A percentile compares a stretch with the other conserved stretches of the same genome.
phyloP scores from a whole-genome alignment of 2,329 filamentous ascomycete genomes.

The Trichoderma harzianum region DNA sequence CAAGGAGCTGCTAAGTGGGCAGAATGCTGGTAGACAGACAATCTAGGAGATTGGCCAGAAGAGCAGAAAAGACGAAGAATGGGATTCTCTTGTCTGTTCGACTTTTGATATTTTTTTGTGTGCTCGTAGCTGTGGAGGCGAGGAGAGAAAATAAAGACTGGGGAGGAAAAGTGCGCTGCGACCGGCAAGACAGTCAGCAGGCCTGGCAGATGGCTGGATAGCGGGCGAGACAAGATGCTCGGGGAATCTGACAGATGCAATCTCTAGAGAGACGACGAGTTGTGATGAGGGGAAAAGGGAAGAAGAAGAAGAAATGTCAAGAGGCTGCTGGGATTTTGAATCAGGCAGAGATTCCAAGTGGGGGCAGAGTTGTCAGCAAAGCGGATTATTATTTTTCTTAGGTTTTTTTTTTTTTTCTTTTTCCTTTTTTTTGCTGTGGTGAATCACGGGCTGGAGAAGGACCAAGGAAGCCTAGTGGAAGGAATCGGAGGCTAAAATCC shows the following conservation, averaged over 20 bases:
- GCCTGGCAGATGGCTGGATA: constrained; percentile 5
- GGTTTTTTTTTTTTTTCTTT: not conserved
- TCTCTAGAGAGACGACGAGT: constrained; percentile 14
- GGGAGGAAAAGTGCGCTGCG: constrained; percentile 20
- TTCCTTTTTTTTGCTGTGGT: not conserved
- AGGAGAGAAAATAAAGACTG: not conserved
- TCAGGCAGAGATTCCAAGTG: constrained; percentile 18
- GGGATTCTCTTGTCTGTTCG: not conserved
- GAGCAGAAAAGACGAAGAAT: not conserved
- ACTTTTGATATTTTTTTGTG: not conserved
- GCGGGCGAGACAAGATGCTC: constrained; percentile 8
- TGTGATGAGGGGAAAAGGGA: constrained; percentile 8
- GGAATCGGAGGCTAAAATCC: not conserved
- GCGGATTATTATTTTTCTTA: not conserved
- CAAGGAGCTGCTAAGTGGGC: constrained; percentile 32
- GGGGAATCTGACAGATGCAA: constrained; percentile 19
- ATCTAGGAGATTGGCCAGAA: not conserved
- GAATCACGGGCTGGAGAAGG: not conserved
- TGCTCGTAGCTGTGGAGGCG: not conserved
- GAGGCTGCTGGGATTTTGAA: constrained; percentile 14
- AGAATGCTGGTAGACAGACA: constrained; percentile 16
- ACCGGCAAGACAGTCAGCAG: constrained; percentile 20
- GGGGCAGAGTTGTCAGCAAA: constrained; percentile 18
- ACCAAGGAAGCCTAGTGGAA: not conserved
- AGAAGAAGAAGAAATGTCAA: not conserved